Evolutionary conservation across 106 monocot species (phyloP), one percentile per base, ranked within the genome.

Genomic region (Dioscorea alata): DNA sequence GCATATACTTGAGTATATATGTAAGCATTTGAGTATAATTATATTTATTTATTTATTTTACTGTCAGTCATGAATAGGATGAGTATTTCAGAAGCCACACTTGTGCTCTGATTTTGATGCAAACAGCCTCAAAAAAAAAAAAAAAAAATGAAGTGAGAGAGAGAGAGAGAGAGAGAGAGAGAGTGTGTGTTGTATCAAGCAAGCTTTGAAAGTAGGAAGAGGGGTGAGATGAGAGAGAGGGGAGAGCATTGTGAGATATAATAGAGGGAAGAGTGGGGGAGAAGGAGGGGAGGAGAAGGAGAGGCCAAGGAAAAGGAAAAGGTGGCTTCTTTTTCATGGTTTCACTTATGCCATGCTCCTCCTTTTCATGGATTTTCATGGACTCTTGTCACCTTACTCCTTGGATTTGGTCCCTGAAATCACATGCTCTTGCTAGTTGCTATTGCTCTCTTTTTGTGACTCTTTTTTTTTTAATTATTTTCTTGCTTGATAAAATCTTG

Each of bases 41-140:
- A 48, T 50, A 25, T 57, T 48, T 49, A 10, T 18, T 22, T 21
- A 4, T 22, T 33, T 49, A 59, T 71, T 49, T 25, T 24, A 64
- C 74, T 73, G 76, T 74, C 73, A 65, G 57, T 69, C 54, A 79
- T 76, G 71, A 76, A 73, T 76, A 34, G 59, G 56, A 67, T 68
- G 74, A 73, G 88, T 84, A 73, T 74, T 76, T 75, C 79, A 81
- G 84, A 88, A 88, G 88, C 81, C 72, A 75, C 79, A 69, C 65
- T 70, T 31, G 28, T 80, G 60, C 81, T 82, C 82, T 89, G 79
- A 89, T 85, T 89, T 85, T 80, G 70, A 83, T 78, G 82, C 78
- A 78, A 79, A 77, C 57, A 82, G 66, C 75, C 76, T 57, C 63
- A 64, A 42, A 60, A 50, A 70, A 59, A 21, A 22, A 68, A 61